Evolutionary conservation across 805 yeast genomes (phyloP).

Genomic region (Candida pseudoglaebosa): DNA sequence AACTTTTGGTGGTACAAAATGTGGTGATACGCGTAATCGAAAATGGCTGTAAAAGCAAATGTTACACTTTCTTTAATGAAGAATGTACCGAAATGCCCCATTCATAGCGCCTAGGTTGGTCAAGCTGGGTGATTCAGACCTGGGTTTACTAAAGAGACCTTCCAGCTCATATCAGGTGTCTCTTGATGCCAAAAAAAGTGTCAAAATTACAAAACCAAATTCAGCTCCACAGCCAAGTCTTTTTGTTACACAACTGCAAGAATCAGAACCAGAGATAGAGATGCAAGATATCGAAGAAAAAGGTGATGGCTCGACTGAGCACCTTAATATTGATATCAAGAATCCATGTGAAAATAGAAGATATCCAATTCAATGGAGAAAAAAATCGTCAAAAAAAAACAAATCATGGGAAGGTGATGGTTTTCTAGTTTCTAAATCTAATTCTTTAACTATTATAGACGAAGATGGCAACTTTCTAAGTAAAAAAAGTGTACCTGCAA

Average conservation of each 20-base stretch:
- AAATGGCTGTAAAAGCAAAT: conserved; percentile 1
- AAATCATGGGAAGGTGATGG: conserved; percentile 98
- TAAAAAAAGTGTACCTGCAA: conserved; percentile 14
- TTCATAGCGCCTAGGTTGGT: conserved; percentile 48
- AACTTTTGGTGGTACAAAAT: no score
- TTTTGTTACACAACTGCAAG: background rate
- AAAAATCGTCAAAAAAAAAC: conserved; percentile 69
- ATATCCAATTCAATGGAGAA: conserved; percentile 59
- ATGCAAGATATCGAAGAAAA: no score
- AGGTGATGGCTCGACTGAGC: no score
- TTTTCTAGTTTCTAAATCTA: conserved; percentile 32
- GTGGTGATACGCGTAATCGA: conserved; percentile 6
- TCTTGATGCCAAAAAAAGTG: background rate
- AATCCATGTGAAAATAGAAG: no score
- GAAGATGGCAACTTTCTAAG: conserved; percentile 16
- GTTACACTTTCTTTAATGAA: background rate
- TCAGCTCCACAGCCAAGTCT: background rate
- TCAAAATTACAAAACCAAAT: background rate
- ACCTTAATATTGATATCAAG: no score
- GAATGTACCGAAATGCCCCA: conserved; percentile 34
- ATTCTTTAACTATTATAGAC: conserved; percentile 20
- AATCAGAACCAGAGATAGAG: background rate
- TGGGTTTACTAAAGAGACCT: background rate
- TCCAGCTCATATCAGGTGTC: background rate
- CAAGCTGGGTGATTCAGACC: background rate